These are phyloP conservation scores for Phytophthora ohioensis DNA, from an alignment of 352 stramenopile genomes.

Conservation along the genomic window DNA sequence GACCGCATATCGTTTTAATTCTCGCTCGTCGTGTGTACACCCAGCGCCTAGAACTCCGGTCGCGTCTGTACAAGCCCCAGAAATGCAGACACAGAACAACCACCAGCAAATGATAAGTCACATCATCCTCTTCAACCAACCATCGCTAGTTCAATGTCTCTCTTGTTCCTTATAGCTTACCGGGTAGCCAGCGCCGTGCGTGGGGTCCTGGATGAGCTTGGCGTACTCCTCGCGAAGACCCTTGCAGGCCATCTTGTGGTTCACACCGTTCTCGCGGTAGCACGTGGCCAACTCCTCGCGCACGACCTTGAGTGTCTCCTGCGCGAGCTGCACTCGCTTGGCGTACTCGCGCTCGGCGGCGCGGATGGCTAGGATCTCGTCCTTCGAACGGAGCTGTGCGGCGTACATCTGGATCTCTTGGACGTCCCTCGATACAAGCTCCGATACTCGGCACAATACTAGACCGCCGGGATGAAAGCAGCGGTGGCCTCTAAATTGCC, in stretches of 20 bases:
- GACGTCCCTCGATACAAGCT: conserved; percentile 15
- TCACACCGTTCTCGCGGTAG: conserved; percentile 91
- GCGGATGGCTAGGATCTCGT: conserved; percentile 85
- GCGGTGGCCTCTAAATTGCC: conserved; percentile 34
- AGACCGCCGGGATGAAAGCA: conserved; percentile 39
- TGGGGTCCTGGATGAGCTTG: conserved; percentile 83
- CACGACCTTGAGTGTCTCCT: conserved; percentile 87
- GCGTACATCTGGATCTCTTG: conserved; percentile 51
- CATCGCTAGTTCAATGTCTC: neutral
- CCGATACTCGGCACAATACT: conserved; percentile 25
- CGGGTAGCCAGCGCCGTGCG: conserved; percentile 72
- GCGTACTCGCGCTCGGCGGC: conserved; percentile 79
- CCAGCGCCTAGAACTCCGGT: conserved; percentile 40
- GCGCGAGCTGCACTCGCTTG: conserved; percentile 75
- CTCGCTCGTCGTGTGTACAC: conserved; percentile 11
- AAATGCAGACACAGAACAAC: neutral
- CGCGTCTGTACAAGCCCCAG: conserved; percentile 31
- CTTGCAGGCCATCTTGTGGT: conserved; percentile 91
- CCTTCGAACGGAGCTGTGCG: conserved; percentile 81
- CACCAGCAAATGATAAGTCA: conserved; percentile 19
- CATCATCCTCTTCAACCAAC: neutral
- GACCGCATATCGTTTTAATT: conserved; percentile 36
- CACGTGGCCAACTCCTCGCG: conserved; percentile 87
- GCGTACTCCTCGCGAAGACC: conserved; percentile 84
- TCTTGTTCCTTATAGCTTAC: conserved; percentile 36